Evolutionary conservation across 2,329 filamentous ascomycete genomes (phyloP).

Genomic region (Drechslera avenae): DNA sequence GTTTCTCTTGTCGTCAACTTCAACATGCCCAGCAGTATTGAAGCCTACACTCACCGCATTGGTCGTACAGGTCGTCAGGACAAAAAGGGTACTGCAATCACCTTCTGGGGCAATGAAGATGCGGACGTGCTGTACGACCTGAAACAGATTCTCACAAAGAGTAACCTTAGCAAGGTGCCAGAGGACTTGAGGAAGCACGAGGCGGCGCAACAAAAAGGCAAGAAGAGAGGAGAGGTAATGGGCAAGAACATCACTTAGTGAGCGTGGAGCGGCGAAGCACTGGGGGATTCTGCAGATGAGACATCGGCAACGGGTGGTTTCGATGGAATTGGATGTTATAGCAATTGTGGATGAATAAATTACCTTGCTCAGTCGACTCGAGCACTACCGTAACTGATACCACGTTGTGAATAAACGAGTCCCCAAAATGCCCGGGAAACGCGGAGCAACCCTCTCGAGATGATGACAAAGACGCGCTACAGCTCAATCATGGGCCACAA

Average conservation of each 20-base stretch:
- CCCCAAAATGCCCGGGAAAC: no score
- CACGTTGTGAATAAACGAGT: no score
- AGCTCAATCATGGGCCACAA: no score
- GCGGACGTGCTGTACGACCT: constrained; percentile 89
- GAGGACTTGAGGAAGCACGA: constrained; percentile 91
- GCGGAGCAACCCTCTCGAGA: no score
- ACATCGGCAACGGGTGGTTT: no score
- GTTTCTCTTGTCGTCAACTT: constrained; percentile 96
- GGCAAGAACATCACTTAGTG: constrained; percentile 19
- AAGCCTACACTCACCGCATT: constrained; percentile 95
- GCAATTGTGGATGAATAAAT: no score
- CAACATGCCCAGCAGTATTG: constrained; percentile 94
- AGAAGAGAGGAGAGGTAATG: constrained; percentile 18
- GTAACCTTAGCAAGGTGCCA: constrained; percentile 82
- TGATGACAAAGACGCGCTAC: no score
- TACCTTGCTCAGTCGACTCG: no score
- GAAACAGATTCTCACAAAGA: constrained; percentile 94
- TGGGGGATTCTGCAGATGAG: neutral
- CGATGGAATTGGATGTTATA: no score
- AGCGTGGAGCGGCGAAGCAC: neutral
- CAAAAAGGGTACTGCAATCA: constrained; percentile 94
- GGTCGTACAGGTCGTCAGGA: constrained; percentile 90
- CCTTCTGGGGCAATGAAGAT: constrained; percentile 92
- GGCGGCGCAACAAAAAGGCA: constrained; percentile 84
- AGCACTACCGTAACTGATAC: no score